A percentile compares a stretch with the other conserved stretches of the same genome.
Conservation (phyloP, 805 yeast genomes). For the Cyberlindnera americana region DNA sequence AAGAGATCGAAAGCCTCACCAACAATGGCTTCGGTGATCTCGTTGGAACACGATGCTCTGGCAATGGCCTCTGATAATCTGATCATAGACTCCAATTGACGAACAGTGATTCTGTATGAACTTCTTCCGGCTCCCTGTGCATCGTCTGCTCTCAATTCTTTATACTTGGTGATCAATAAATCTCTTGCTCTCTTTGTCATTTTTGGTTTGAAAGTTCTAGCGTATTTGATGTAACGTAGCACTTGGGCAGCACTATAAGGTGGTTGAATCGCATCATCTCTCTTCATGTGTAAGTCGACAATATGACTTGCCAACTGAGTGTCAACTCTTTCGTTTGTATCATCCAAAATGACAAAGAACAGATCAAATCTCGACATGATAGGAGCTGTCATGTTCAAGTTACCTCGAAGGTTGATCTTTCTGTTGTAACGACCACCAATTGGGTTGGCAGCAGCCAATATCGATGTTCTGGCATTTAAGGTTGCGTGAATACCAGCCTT, state of each 20-base stretch:
- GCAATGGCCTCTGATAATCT: constrained; percentile 95
- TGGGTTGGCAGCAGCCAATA: constrained; percentile 98
- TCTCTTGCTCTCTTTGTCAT: constrained; percentile 80
- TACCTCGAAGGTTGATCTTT: constrained; percentile 76
- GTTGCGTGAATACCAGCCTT: constrained; percentile 99
- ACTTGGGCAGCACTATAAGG: constrained; percentile 88
- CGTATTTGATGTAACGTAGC: constrained; percentile 84
- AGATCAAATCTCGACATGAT: constrained; percentile 97
- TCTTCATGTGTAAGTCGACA: constrained; percentile 85
- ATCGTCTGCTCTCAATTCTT: constrained; percentile 83
- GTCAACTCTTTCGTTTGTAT: constrained; percentile 87
- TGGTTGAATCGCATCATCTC: constrained; percentile 86
- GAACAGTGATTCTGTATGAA: constrained; percentile 91
- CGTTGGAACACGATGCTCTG: constrained; percentile 72
- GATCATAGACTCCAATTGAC: constrained; percentile 93
- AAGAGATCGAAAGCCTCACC: constrained; percentile 90
- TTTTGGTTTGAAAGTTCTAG: constrained; percentile 87
- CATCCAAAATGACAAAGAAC: constrained; percentile 92
- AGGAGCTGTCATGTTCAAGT: constrained; percentile 94
- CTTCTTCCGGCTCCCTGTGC: constrained; percentile 84
- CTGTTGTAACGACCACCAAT: constrained; percentile 95
- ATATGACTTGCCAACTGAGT: constrained; percentile 89
- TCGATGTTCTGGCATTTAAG: constrained; percentile 92
- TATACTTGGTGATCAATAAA: constrained; percentile 71
- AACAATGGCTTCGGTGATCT: constrained; percentile 79